Evolutionary conservation across 2,329 filamentous ascomycete genomes (phyloP).

Genomic region (Fusarium metavorans): DNA sequence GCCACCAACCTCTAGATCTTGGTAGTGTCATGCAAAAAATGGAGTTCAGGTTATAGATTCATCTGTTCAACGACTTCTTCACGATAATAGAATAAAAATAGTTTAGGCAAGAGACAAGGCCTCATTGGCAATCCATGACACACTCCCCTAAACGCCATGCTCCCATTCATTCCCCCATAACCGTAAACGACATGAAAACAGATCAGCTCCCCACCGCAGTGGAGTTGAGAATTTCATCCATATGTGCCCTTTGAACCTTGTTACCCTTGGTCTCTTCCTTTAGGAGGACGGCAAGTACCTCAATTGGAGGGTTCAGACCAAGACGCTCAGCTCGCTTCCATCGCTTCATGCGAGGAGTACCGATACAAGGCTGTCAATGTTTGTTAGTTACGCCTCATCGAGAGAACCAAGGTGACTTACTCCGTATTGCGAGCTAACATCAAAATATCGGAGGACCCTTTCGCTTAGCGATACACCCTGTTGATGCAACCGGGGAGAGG

Average conservation of each 20-base stretch:
- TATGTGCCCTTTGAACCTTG: constrained; percentile 75
- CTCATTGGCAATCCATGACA: constrained; percentile 27
- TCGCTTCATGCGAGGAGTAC: constrained; percentile 82
- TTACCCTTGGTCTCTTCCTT: constrained; percentile 73
- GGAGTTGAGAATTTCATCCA: constrained; percentile 75
- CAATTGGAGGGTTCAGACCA: constrained; percentile 88
- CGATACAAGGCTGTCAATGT: constrained; percentile 81
- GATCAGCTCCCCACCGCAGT: constrained; percentile 55
- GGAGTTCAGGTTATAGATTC: constrained; percentile 36
- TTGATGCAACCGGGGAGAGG: constrained; percentile 82
- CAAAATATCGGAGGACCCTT: constrained; percentile 91
- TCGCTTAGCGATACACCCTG: constrained; percentile 77
- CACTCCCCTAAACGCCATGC: constrained; percentile 39
- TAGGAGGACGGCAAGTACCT: constrained; percentile 87
- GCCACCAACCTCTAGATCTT: constrained; percentile 14
- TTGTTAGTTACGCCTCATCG: constrained; percentile 10
- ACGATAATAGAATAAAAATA: constrained; percentile 34
- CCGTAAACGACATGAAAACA: constrained; percentile 1
- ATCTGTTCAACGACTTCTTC: constrained; percentile 14
- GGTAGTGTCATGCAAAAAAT: constrained; percentile 9
- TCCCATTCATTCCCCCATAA: constrained; percentile 24
- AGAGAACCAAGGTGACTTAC: constrained; percentile 67
- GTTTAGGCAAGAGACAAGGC: constrained; percentile 30
- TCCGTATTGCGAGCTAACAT: constrained; percentile 91
- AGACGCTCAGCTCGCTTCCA: constrained; percentile 89